Percentiles rank a stretch among this genome's conserved stretches.
phyloP scores from a whole-genome alignment of 768 basidiomycete genomes.

The Hortiboletus campestris region DNA sequence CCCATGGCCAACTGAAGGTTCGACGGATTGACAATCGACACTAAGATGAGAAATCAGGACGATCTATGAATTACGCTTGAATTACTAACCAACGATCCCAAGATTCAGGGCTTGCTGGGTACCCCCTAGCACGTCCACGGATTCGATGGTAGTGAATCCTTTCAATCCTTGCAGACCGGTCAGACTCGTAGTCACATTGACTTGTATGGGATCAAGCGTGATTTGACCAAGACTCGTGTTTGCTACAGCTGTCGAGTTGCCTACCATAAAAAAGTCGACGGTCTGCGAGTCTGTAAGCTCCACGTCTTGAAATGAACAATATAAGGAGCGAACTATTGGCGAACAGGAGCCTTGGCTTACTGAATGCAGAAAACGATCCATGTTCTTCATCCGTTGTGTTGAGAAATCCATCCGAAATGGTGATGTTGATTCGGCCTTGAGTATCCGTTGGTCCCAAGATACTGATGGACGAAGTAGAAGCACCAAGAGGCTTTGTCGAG shows the following conservation, averaged over 20 bases:
- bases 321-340: not conserved
- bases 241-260: constrained; percentile 58
- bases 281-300: constrained; percentile 50
- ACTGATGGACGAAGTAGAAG: constrained; percentile 57
- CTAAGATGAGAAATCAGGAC: constrained; percentile 27
- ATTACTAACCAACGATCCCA: constrained; percentile 49
- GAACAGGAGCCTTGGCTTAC: constrained; percentile 35
- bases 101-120: constrained; percentile 56
- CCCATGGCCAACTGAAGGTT: constrained; percentile 58
- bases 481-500: constrained; percentile 50
- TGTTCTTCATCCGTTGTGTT: constrained; percentile 48
- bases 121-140: constrained; percentile 67
- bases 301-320: constrained; percentile 39
- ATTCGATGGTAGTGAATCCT: constrained; percentile 50
- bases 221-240: constrained; percentile 63
- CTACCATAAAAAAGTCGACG: constrained; percentile 57
- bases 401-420: constrained; percentile 53
- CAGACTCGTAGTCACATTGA: constrained; percentile 63
- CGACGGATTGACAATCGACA: constrained; percentile 66
- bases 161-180: constrained; percentile 61
- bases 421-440: constrained; percentile 61
- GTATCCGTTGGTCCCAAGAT: constrained; percentile 56
- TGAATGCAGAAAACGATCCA: constrained; percentile 54
- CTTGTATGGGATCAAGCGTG: constrained; percentile 67
- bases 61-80: not conserved